Evolutionary conservation across 2,329 filamentous ascomycete genomes (phyloP), one percentile per base, ranked within the genome.

Genomic region (Polychaeton citri): DNA sequence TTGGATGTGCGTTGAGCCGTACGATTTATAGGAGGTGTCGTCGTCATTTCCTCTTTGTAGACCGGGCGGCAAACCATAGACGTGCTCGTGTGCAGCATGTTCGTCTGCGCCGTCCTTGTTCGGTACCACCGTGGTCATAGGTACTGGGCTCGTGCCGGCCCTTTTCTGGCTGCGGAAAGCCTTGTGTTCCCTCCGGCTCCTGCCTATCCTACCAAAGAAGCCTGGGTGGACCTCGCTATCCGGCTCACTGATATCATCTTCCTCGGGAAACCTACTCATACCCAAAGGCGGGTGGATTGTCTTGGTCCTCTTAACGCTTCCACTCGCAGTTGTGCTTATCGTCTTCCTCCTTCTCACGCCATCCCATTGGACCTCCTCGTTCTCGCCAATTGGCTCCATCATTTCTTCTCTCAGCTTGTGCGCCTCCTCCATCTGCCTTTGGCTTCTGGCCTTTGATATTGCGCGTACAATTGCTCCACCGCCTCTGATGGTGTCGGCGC

Each of bases 401-500:
- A 78, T 83, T 51, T 96, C 88, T 48, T 87, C 79, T 40, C 80
- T 78, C 38, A 94, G 68, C 20, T 83, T 76, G 47, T 74, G 79
- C 15, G 80, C 72, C 57, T 96, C 90, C 31, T 83, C 75, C 6
- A 76, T 68, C 55, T 96, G 84, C 66, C 81, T 81, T 53, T 79
- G 81, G 42, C 80, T 73, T 41, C 90, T 72, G 0, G 79, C 71
- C 8, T 69, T 69, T 0, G 86, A 95, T 34, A 98, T 69, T 10
- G 82, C 76, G 43, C 90, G 76, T 36, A 98, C 71, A 40, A 98
- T 85, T 32, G 86, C 85, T 5, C 84, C 87, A 12, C 88, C 69
- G 41, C 88, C 90, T 46, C 90, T 83, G 51, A 98, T 92, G 7
- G 90, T 86, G 58, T 98, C 90, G 10, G 90, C 90, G 54, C 94